Base-by-base conservation (phyloP, 352 stramenopile genomes). In the Pythium scleroteichum region DNA sequence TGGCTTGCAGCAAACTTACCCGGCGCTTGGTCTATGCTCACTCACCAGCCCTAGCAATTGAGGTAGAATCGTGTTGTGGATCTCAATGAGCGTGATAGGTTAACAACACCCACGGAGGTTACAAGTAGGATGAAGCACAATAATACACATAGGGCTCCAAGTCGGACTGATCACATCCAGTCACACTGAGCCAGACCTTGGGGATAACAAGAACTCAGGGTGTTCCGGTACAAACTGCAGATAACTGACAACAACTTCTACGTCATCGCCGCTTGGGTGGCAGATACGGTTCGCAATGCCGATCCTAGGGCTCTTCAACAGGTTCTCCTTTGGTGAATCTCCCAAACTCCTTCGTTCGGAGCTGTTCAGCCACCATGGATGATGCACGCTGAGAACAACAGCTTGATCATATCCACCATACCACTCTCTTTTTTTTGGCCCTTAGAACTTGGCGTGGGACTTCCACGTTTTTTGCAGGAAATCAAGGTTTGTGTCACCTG, bases 101-200 rank as follows among this genome's bases (percentile, higher is more conserved):
- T n/a, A n/a, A n/a, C n/a, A n/a, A n/a, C n/a, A n/a, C n/a, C n/a
- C n/a, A n/a, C n/a, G n/a, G n/a, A n/a, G n/a, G n/a, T n/a, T n/a
- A n/a, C n/a, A n/a, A n/a, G n/a, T n/a, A n/a, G n/a, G n/a, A n/a
- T n/a, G n/a, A n/a, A n/a, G n/a, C n/a, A n/a, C n/a, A n/a, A n/a
- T n/a, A 56, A 98, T 88, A 53, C 96, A 98, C 86, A 98, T 95
- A 17, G 92, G 92, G 55, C 87, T 97, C 92, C 92, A 98, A 10
- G 92, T 97, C 66, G 97, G 90, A 73, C 97, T 97, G 68, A 98
- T 97, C 44, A 98, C 92, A 56, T 98, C 91, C 59, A 98, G 67
- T 53, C 92, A 98, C 19, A 98, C 90, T 13, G 91, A 97, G 22
- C 92, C 92, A 12, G 89, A 96, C 59, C 86, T 94, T 35, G 10